phyloP scores from a whole-genome alignment of 495 filamentous ascomycete species.

The Talaromyces nanjingensis region DNA sequence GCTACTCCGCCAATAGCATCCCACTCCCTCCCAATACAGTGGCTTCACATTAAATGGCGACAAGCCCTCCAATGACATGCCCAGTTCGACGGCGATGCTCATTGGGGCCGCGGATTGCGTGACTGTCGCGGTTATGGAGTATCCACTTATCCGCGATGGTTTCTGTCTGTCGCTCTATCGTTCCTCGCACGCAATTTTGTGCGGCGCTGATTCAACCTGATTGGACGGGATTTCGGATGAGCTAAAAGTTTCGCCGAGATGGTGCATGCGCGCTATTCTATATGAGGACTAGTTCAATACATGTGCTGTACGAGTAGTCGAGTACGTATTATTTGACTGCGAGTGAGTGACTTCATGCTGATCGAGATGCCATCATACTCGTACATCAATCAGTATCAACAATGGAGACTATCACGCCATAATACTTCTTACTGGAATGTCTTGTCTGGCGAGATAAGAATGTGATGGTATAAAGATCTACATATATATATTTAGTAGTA shows the following conservation, averaged over 20 bases:
- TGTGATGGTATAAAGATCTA: not conserved
- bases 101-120: not conserved
- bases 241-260: not conserved
- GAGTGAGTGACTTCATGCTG: not conserved
- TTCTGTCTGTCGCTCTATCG: not conserved
- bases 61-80: not conserved
- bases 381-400: not conserved
- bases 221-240: not conserved
- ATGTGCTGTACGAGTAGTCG: not conserved
- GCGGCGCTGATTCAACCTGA: not conserved
- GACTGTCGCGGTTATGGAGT: not conserved
- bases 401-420: not conserved
- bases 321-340: not conserved
- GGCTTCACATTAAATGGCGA: not conserved
- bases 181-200: too few relatives aligned
- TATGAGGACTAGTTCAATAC: not conserved
- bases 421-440: not conserved
- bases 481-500: not conserved
- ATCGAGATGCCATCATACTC: not conserved
- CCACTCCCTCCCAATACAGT: not conserved
- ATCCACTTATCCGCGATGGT: constrained; percentile 5
- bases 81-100: not conserved
- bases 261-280: not conserved
- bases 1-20: not conserved
- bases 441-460: not conserved